Evolutionary conservation across 2,329 filamentous ascomycete species (phyloP), one percentile per base, ranked within the genome.

Genomic region (Diaporthe citrichinensis): DNA sequence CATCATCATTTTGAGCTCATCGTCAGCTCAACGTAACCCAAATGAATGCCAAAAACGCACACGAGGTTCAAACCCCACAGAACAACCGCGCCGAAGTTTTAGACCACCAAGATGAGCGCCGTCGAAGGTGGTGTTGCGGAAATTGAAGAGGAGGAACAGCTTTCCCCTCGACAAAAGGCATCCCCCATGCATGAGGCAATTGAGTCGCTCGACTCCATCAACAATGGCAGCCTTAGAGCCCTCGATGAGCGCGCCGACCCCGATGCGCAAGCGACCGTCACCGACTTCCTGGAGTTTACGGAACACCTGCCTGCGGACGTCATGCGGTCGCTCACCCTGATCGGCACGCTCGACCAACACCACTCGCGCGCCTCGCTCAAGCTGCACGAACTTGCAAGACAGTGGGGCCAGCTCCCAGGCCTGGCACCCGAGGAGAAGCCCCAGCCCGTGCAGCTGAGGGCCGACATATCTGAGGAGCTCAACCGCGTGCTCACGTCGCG

Each of bases 281-380:
- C 90, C 76, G 92, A 93, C 82, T 93, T 93, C 81, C 89, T 93
- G 81, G 92, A 93, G 81, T 92, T 92, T 78, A 93, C 91, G 79
- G 92, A 94, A 82, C 92, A 93, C 82, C 88, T 94, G 1, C 91
- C 92, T 15, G 90, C 91, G 69, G 92, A 94, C 80, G 89, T 94
- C 79, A 86, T 89, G 77, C 90, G 92, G 74, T 93, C 92, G 34
- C 85, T 94, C 59, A 92, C 90, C 5, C 86, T 93, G 51, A 92
- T 94, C 76, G 89, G 90, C 72, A 89, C 92, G 78, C 90, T 94
- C 72, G 92, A 93, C 81, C 82, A 88, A 77, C 86, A 83, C 23
- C 92, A 93, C 79, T 81, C 84, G n/a, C 84, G 91, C 67, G 87
- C 89, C 10, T 93, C 91, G 17, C 79, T 83, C 72, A 86, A 84